Percentiles rank a stretch among this genome's conserved stretches.
Evolutionary conservation across 306 rosid genomes (phyloP).

Genomic region (Gillenia trifoliata): DNA sequence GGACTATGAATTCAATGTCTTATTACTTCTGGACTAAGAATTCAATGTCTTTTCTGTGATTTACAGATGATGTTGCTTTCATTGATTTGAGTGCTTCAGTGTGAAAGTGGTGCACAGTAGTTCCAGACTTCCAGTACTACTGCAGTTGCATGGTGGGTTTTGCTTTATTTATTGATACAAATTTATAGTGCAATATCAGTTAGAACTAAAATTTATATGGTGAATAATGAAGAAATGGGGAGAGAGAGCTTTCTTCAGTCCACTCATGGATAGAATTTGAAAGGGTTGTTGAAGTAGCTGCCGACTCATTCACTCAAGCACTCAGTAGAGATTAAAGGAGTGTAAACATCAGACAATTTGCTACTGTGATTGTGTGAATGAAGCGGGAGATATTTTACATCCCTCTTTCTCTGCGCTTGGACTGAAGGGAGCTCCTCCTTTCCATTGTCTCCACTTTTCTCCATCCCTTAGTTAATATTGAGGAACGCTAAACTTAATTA

Average conservation of each 20-base stretch:
- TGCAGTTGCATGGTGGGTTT: constrained; percentile 10
- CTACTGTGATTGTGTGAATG: constrained; percentile 57
- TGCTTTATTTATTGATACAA: background rate
- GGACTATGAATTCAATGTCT: background rate
- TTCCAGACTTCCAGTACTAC: background rate
- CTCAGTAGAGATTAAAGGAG: constrained; percentile 23
- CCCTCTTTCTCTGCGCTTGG: constrained; percentile 59
- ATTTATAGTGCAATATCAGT: background rate
- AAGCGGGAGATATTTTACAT: constrained; percentile 52
- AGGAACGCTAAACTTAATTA: no score
- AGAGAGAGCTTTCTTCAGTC: constrained; percentile 55
- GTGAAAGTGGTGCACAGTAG: background rate
- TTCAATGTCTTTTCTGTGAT: background rate
- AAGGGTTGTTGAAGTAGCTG: constrained; percentile 46
- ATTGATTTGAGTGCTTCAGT: background rate
- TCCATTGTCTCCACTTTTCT: constrained; percentile 10
- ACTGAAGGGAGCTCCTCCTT: constrained; percentile 68
- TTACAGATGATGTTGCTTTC: background rate
- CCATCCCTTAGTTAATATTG: background rate
- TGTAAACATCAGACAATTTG: background rate
- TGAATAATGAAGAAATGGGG: background rate
- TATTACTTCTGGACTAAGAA: background rate
- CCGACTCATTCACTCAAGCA: constrained; percentile 52
- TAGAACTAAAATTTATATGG: background rate
- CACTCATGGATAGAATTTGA: constrained; percentile 44